Evolutionary conservation across 495 filamentous ascomycete species (phyloP).

Genomic region (Glonium stellatum): DNA sequence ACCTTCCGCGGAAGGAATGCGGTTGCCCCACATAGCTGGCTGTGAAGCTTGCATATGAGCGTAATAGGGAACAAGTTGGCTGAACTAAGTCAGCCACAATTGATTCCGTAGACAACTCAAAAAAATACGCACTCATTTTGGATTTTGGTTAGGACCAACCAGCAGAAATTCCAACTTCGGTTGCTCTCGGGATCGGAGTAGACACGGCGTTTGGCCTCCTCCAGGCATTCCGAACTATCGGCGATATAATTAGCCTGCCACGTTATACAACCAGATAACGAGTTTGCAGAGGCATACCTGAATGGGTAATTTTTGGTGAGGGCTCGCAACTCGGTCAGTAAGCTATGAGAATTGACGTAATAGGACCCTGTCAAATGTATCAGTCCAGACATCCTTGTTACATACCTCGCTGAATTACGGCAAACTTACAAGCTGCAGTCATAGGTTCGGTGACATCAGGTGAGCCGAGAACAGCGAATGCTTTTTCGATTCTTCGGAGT

Average conservation of each 20-base stretch:
- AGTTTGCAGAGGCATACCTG: slow-evolving; percentile 23
- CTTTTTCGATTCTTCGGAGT: slow-evolving; percentile 64
- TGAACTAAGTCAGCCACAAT: slow-evolving; percentile 30
- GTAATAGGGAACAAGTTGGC: slow-evolving; percentile 53
- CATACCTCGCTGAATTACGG: not conserved
- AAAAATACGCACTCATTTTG: slow-evolving; percentile 43
- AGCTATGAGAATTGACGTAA: slow-evolving; percentile 66
- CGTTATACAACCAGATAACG: not conserved
- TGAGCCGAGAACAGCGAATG: slow-evolving; percentile 48
- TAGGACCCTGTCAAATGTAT: slow-evolving; percentile 42
- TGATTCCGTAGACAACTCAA: not conserved
- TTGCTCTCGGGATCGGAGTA: slow-evolving; percentile 56
- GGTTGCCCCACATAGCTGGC: slow-evolving; percentile 68
- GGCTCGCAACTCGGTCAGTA: slow-evolving; percentile 64
- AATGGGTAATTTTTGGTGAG: slow-evolving; percentile 67
- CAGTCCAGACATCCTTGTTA: slow-evolving; percentile 4
- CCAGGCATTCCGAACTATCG: slow-evolving; percentile 54
- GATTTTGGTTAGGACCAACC: slow-evolving; percentile 65
- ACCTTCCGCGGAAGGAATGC: slow-evolving; percentile 47
- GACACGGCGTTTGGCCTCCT: slow-evolving; percentile 61
- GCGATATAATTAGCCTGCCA: not conserved
- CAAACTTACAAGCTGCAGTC: slow-evolving; percentile 55
- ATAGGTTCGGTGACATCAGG: slow-evolving; percentile 57
- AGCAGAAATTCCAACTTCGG: slow-evolving; percentile 71
- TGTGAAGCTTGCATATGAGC: slow-evolving; percentile 52